phyloP scores from a whole-genome alignment of 805 yeast species.

The Ogataea paraovalis region DNA sequence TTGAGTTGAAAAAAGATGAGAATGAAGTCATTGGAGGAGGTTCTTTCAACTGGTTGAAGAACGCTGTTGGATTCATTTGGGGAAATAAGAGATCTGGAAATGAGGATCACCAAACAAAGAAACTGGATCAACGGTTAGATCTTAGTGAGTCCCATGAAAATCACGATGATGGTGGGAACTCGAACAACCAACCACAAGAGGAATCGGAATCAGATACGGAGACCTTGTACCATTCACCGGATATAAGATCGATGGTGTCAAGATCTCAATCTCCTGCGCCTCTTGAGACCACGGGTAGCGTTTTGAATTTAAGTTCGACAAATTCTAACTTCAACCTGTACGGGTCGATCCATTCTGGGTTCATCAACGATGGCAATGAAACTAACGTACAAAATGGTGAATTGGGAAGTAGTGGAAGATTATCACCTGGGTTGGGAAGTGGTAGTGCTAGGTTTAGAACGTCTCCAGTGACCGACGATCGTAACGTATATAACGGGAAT shows the following conservation, averaged over 20 bases:
- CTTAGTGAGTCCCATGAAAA: background rate
- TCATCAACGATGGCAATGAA: background rate
- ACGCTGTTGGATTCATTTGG: slow-evolving; percentile 16
- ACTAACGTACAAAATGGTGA: background rate
- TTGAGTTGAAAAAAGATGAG: slow-evolving; percentile 14
- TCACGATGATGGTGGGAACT: background rate
- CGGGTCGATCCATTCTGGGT: background rate
- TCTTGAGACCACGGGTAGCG: background rate
- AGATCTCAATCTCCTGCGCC: slow-evolving; percentile 18
- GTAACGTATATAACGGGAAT: slow-evolving; percentile 56
- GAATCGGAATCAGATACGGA: slow-evolving; percentile 21
- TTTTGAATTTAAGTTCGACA: slow-evolving; percentile 19
- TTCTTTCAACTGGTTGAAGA: slow-evolving; percentile 25
- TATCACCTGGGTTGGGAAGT: slow-evolving; percentile 4
- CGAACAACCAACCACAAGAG: slow-evolving; percentile 7
- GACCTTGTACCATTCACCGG: slow-evolving; percentile 26
- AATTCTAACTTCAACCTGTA: slow-evolving; percentile 18
- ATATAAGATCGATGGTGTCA: slow-evolving; percentile 16
- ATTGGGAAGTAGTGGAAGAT: slow-evolving; percentile 2
- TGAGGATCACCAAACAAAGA: background rate
- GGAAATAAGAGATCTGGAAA: background rate
- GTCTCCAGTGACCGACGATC: slow-evolving; percentile 29
- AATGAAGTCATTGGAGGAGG: slow-evolving; percentile 9
- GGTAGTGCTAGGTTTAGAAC: slow-evolving; percentile 13
- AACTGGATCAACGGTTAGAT: background rate